Percentiles rank a stretch among this genome's conserved stretches.
Conservation (phyloP, 768 basidiomycete species). For the Termitomyces sp. region DNA sequence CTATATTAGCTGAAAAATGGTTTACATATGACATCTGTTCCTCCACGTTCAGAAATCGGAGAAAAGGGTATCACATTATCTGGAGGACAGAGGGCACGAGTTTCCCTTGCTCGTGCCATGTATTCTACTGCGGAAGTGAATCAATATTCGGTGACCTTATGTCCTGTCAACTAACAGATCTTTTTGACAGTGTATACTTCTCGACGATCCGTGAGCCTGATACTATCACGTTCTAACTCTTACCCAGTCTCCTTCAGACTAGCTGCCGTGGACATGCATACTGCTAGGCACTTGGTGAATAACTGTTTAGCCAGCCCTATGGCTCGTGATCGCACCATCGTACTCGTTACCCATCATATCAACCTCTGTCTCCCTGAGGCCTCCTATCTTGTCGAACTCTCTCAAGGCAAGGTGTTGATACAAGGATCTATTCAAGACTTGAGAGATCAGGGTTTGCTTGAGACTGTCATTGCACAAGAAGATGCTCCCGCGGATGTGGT, state of each 20-base stretch:
- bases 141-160: neutral
- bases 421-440: conserved; percentile 48
- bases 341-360: conserved; percentile 83
- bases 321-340: conserved; percentile 59
- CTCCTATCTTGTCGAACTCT: conserved; percentile 60
- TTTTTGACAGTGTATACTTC: conserved; percentile 42
- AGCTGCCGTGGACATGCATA: conserved; percentile 75
- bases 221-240: neutral
- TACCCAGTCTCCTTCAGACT: conserved; percentile 29
- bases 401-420: conserved; percentile 39
- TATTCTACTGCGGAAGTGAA: conserved; percentile 63
- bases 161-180: neutral
- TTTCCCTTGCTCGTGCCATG: conserved; percentile 73
- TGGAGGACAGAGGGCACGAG: conserved; percentile 68
- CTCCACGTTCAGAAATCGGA: conserved; percentile 50
- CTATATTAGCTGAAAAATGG: neutral
- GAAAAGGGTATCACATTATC: conserved; percentile 78
- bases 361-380: conserved; percentile 65
- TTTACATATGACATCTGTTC: too few relatives aligned
- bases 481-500: conserved; percentile 31
- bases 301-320: conserved; percentile 60
- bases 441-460: conserved; percentile 33
- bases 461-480: conserved; percentile 38
- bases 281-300: conserved; percentile 61
- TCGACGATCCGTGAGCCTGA: conserved; percentile 63